Conservation (phyloP, 768 basidiomycete species). For the Lactifluus subvellereus region DNA sequence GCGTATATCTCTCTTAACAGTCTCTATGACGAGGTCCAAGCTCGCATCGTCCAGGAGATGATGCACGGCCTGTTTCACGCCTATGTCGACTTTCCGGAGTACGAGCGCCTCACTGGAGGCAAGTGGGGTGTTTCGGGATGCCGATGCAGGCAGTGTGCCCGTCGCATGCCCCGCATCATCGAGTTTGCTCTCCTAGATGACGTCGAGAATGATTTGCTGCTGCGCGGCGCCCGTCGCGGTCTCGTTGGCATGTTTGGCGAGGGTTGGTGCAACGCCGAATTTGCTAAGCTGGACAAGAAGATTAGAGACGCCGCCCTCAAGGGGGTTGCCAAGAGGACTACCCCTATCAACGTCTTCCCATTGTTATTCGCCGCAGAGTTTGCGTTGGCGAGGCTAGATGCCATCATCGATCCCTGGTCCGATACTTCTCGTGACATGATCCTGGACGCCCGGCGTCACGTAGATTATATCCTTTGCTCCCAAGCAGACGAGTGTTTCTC, state of each 20-base stretch:
- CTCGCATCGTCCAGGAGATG: constrained; percentile 82
- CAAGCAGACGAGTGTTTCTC: constrained; percentile 62
- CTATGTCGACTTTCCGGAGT: constrained; percentile 71
- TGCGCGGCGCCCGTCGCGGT: constrained; percentile 65
- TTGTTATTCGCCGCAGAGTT: constrained; percentile 63
- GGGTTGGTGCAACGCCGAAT: constrained; percentile 81
- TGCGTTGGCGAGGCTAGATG: constrained; percentile 48
- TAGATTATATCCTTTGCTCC: constrained; percentile 56
- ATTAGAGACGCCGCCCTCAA: constrained; percentile 64
- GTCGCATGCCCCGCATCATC: constrained; percentile 75
- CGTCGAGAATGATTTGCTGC: constrained; percentile 65
- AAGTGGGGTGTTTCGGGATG: constrained; percentile 84
- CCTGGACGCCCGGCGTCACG: constrained; percentile 47
- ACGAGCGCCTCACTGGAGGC: constrained; percentile 65
- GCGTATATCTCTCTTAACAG: constrained; percentile 69
- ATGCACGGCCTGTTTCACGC: constrained; percentile 86
- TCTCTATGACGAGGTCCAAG: constrained; percentile 75
- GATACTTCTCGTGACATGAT: constrained; percentile 65
- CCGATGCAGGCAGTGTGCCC: constrained; percentile 75
- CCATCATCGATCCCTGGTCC: constrained; percentile 67
- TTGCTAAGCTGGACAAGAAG: constrained; percentile 62
- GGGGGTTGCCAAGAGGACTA: constrained; percentile 65
- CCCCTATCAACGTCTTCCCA: constrained; percentile 58
- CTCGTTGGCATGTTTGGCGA: constrained; percentile 83
- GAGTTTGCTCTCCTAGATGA: constrained; percentile 76